A percentile compares a stretch with the other conserved stretches of the same genome.
Conservation (phyloP, 1,139 yeast species). For the Yamadazyma membranifaciens region DNA sequence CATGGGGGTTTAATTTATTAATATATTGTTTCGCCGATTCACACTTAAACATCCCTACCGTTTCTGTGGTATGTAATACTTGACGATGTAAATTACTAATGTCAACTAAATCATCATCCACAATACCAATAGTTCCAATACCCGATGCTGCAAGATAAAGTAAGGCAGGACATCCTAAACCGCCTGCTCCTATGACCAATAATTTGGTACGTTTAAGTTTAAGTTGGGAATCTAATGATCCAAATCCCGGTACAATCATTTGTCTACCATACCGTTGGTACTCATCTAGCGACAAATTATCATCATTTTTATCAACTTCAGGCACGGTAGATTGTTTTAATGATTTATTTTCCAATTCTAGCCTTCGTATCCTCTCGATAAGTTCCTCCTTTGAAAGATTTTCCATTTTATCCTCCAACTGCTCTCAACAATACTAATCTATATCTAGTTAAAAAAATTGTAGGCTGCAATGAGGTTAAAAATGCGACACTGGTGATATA, state of each 20-base stretch:
- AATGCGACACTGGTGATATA: not conserved
- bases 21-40: slow-evolving; percentile 68
- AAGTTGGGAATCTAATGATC: slow-evolving; percentile 55
- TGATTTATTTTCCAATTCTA: slow-evolving; percentile 16
- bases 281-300: slow-evolving; percentile 50
- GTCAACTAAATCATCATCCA: slow-evolving; percentile 86
- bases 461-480: not conserved
- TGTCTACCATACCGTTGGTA: slow-evolving; percentile 89
- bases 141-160: slow-evolving; percentile 88
- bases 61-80: slow-evolving; percentile 66
- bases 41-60: slow-evolving; percentile 71
- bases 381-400: slow-evolving; percentile 18
- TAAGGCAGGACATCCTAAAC: slow-evolving; percentile 91
- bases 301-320: slow-evolving; percentile 1
- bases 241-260: slow-evolving; percentile 83
- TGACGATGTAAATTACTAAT: slow-evolving; percentile 87
- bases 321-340: not conserved
- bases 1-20: slow-evolving; percentile 62
- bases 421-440: too few relatives aligned
- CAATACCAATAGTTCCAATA: slow-evolving; percentile 78
- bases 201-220: slow-evolving; percentile 56
- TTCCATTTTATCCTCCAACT: too few relatives aligned
- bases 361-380: slow-evolving; percentile 16
- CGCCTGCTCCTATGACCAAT: slow-evolving; percentile 93
- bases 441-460: not conserved